Evolutionary conservation across 2,329 filamentous ascomycete genomes (phyloP), one percentile per base, ranked within the genome.

Genomic region (Triangularia verruculosa): DNA sequence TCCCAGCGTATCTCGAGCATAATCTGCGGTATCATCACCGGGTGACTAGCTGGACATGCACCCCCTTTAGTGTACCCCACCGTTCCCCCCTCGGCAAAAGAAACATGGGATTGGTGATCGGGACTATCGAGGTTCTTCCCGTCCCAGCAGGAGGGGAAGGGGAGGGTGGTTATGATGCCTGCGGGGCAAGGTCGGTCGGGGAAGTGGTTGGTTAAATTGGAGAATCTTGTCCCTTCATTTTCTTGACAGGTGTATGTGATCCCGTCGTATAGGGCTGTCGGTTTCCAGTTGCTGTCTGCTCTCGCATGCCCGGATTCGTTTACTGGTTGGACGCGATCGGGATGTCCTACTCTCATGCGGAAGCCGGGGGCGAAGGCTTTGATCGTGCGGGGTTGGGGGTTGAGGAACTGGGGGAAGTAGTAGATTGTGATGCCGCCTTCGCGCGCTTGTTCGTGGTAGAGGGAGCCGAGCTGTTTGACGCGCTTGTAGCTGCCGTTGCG

Each of bases 131-230:
- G 68, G 66, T 86, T 80, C 47, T 77, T 74, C 24, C 86, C 86
- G 64, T 89, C 80, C 86, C 86, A 89, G 77, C 86, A 89, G 17
- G 74, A 68, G 9, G 72, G 74, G 69, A 79, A 80, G 58, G 77
- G 74, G 60, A 77, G 71, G 27, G 77, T 75, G 0, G 76, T 76
- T 73, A 78, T 77, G 63, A 79, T 78, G 17, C 78, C 77, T 4
- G 72, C 74, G 4, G 69, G 69, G 63, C 78, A 79, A 4, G 72
- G 73, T 61, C 72, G 68, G 0, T 70, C 72, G 1, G 78, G 78
- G 70, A 80, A 79, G 53, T 73, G 70, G 30, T 12, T 9, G 22
- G 75, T 70, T 0, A 76, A 72, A 68, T 80, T 78, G 57, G 73
- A 73, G 66, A 76, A 78, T 25, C 78, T 72, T 0, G 77, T 79